Evolutionary conservation across 352 stramenopile genomes (phyloP).

Genomic region (Phytopythium helicoides): DNA sequence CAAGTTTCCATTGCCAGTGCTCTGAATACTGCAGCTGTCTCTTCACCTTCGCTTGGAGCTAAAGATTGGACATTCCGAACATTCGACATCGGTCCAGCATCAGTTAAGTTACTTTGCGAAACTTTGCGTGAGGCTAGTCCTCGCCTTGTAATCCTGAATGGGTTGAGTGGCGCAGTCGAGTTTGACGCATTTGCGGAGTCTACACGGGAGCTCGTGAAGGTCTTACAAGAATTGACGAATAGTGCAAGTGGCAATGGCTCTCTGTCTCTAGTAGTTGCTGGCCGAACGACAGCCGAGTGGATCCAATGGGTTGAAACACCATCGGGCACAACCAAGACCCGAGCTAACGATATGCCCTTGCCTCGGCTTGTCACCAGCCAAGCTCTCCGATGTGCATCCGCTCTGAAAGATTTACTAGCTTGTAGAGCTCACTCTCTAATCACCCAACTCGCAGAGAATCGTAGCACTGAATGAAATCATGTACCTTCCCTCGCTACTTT

Average conservation of each 20-base stretch:
- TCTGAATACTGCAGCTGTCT: slow-evolving; percentile 1
- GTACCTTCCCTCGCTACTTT: too few species aligned
- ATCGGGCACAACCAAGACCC: not conserved
- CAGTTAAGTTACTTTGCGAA: slow-evolving; percentile 31
- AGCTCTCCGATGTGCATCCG: slow-evolving; percentile 25
- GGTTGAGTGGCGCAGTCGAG: slow-evolving; percentile 51
- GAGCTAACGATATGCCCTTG: not conserved
- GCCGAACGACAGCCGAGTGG: slow-evolving; percentile 20
- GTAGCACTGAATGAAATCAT: too few species aligned
- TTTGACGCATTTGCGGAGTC: slow-evolving; percentile 44
- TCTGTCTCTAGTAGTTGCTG: slow-evolving; percentile 28
- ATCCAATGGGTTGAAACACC: slow-evolving; percentile 13
- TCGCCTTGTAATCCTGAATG: slow-evolving; percentile 38
- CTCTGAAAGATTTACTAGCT: slow-evolving; percentile 40
- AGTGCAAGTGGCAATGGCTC: not conserved
- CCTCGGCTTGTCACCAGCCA: slow-evolving; percentile 20
- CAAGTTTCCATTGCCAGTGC: not conserved
- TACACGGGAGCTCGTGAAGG: slow-evolving; percentile 27
- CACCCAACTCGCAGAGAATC: not conserved
- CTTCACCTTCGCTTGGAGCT: not conserved
- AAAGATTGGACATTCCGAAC: slow-evolving; percentile 55
- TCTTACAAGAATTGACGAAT: slow-evolving; percentile 8
- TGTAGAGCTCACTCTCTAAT: slow-evolving; percentile 39
- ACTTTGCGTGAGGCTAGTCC: not conserved
- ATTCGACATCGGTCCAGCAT: slow-evolving; percentile 61